Base-by-base conservation (phyloP, 106 monocot genomes). In the Dendrobium chrysotoxum region DNA sequence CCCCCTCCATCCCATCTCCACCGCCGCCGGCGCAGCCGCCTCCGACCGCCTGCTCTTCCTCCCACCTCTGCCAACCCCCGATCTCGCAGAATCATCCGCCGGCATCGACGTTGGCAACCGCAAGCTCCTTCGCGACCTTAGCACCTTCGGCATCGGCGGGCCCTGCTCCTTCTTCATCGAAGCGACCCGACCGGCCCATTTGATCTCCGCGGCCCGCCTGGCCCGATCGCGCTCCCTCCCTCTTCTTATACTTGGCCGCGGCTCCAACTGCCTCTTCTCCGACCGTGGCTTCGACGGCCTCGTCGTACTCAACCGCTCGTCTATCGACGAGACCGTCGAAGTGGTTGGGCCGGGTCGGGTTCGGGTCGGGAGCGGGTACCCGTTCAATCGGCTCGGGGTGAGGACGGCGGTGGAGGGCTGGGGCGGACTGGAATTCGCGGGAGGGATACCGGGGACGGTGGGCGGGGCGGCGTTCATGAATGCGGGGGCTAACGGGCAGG, bases 401-500 rank as follows among this genome's bases (percentile, higher is more conserved):
- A 67, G 71, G 71, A 71, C 47, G 67, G 68, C 80, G 23, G 80
- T 67, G 4, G 80, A 80, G 47, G 80, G 80, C 26, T 80, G 45
- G 28, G 30, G 71, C 0, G 80, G 80, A 23, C 80, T 80, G 7
- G 80, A 80, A 71, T 80, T 80, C 35, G 80, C 80, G 31, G 80
- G 80, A 4, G 80, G 80, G 71, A 80, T 80, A 26, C 80, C 80
- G 16, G 80, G 80, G 23, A 80, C 80, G 15, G 80, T 80, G 8
- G 80, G 80, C 0, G 80, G 80, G 20, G 80, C 80, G 16, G 58
- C 80, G 26, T 80, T 80, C 71, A 80, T 80, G 80, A 80, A 80
- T 30, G 80, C 80, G 1, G 80, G 80, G 8, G 80, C 80, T 12
- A 50, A 80, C 20, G 80, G 80, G 12, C 80, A 80, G 80, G 80